Evolutionary conservation across 2,329 filamentous ascomycete genomes (phyloP), one percentile per base, ranked within the genome.

Genomic region (Lasiodiplodia sp.): DNA sequence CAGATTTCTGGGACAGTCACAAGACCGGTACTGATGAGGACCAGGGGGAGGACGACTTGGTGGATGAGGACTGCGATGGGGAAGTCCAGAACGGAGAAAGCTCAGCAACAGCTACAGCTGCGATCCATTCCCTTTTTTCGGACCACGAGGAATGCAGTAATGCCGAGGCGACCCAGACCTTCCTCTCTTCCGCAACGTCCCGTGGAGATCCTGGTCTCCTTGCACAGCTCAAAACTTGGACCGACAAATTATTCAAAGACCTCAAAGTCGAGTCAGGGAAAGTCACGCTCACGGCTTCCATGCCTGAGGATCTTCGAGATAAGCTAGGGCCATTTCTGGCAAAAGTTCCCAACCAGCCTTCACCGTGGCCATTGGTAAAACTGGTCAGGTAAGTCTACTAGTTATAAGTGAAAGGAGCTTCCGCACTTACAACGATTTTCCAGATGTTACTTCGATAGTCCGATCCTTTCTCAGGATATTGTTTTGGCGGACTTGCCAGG

Each of bases 361-460:
- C 67, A 1, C 72, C 73, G 12, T 76, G 73, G 72, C 74, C 74
- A 1, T 64, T 77, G 0, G 73, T 77, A 8, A 68, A 69, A 47
- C 34, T 69, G 1, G 67, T 75, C 4, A 66, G 69, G 62, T 69
- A 38, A 56, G 69, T 37, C 12, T 21, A 31, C 16, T 44, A 11
- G 6, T 5, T 2, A 2, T 8, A 14, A 52, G 4, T 49, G 14
- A 16, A n/a, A 10, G 21, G 51, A 2, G 12, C 44, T 8, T 3
- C n/a, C 58, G n/a, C 14, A 2, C 47, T 12, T 12, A 51, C 25
- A 44, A 12, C 18, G 16, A 16, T 37, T 40, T 4, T 14, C 10
- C 25, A 69, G 68, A 6, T 68, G 70, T 4, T 53, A 10, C n/a
- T 47, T 74, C 1, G 52, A 69, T n/a, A 70, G 66, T 1, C 55